phyloP scores from a whole-genome alignment of 352 stramenopile species.

The Globisporangium abappressorium region DNA sequence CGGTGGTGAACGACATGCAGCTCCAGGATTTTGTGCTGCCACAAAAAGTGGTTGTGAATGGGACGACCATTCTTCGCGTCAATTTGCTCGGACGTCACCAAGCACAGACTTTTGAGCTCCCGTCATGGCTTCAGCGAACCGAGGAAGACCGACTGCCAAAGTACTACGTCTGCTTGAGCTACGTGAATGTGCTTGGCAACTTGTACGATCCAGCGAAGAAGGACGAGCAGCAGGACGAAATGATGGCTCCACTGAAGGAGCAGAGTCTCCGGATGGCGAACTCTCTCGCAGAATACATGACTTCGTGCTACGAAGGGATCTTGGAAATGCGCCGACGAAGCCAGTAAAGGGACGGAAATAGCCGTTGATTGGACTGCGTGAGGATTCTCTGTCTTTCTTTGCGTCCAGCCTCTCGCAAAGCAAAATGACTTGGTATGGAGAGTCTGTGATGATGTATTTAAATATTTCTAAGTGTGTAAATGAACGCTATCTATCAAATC shows the following conservation, averaged over 20 bases:
- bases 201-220: slow-evolving; percentile 23
- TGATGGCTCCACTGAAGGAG: slow-evolving; percentile 23
- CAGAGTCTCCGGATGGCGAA: slow-evolving; percentile 39
- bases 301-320: slow-evolving; percentile 56
- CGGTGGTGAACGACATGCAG: slow-evolving; percentile 70
- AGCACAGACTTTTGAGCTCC: slow-evolving; percentile 68
- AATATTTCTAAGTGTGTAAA: slow-evolving; percentile 16
- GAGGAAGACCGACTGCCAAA: slow-evolving; percentile 51
- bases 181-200: slow-evolving; percentile 63
- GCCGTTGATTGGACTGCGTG: not conserved
- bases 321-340: slow-evolving; percentile 45
- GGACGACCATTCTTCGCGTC: slow-evolving; percentile 49
- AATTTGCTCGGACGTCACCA: slow-evolving; percentile 68
- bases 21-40: slow-evolving; percentile 61
- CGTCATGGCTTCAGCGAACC: slow-evolving; percentile 37
- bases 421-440: not conserved
- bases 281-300: slow-evolving; percentile 59
- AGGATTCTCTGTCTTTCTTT: not conserved
- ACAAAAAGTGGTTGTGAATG: slow-evolving; percentile 38
- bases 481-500: slow-evolving; percentile 5
- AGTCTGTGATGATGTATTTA: slow-evolving; percentile 13
- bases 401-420: not conserved
- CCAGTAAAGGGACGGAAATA: slow-evolving; percentile 21
- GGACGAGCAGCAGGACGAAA: slow-evolving; percentile 6
- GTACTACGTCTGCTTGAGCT: slow-evolving; percentile 80